phyloP scores from a whole-genome alignment of 768 basidiomycete genomes.

The Tulasnella sp. region DNA sequence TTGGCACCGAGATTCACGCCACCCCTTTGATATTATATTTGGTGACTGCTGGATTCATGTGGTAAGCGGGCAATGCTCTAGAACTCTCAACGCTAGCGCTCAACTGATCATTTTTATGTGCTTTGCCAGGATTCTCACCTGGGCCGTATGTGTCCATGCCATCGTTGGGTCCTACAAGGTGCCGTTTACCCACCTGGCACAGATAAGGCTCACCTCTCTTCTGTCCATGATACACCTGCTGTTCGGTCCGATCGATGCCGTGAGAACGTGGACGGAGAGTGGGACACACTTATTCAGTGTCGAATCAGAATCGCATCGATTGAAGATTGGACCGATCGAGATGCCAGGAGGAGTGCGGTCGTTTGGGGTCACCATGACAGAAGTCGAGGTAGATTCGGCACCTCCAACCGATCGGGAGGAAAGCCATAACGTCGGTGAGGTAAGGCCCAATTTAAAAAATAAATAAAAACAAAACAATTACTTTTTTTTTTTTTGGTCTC shows the following conservation, averaged over 20 bases:
- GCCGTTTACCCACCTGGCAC: not conserved
- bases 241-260: not conserved
- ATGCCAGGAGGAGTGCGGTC: too few species aligned
- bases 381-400: too few species aligned
- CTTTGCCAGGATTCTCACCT: not conserved
- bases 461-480: too few species aligned
- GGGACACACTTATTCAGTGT: not conserved
- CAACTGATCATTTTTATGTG: too few species aligned
- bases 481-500: too few species aligned
- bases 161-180: not conserved
- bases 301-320: not conserved
- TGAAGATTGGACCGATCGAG: constrained; percentile 1
- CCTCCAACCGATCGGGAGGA: too few species aligned
- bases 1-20: not conserved
- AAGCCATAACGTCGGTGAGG: too few species aligned
- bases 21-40: not conserved
- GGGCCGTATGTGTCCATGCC: not conserved
- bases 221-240: not conserved
- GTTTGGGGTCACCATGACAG: too few species aligned
- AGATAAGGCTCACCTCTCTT: not conserved
- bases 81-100: too few species aligned
- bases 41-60: not conserved
- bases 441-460: too few species aligned
- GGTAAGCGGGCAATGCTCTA: not conserved
- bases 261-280: not conserved